phyloP scores from a whole-genome alignment of 1,284 basidiomycete species.

The Ganoderma sp. region DNA sequence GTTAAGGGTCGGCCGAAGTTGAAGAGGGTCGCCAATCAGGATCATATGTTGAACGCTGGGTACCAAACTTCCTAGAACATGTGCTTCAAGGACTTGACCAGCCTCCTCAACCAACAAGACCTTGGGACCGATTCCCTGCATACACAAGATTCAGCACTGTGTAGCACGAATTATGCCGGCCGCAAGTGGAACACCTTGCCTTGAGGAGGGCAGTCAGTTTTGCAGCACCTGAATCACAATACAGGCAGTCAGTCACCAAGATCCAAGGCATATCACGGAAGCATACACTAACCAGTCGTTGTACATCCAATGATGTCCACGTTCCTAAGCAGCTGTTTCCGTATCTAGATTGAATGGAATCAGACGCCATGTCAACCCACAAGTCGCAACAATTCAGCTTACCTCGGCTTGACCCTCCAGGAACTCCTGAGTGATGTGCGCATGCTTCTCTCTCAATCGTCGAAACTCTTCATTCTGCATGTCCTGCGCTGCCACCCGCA shows the following conservation, averaged over 20 bases:
- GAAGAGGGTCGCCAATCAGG: constrained; percentile 48
- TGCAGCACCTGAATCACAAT: constrained; percentile 58
- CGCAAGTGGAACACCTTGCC: constrained; percentile 42
- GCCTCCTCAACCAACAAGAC: constrained; percentile 56
- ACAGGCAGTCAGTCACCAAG: not conserved
- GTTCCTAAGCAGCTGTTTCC: constrained; percentile 54
- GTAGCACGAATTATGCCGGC: not conserved
- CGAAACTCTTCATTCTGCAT: constrained; percentile 47
- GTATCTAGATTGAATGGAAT: constrained; percentile 26
- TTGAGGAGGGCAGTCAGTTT: constrained; percentile 63
- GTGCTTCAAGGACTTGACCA: constrained; percentile 79
- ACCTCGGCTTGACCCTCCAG: constrained; percentile 48
- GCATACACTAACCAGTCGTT: constrained; percentile 56
- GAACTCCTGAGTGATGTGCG: constrained; percentile 37
- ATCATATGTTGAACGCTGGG: constrained; percentile 42
- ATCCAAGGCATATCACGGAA: not conserved
- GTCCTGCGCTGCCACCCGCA: constrained; percentile 37
- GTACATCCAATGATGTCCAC: constrained; percentile 74
- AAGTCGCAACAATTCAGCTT: constrained; percentile 3
- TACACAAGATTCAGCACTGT: not conserved
- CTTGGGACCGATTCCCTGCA: constrained; percentile 44
- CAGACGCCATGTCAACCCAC: not conserved
- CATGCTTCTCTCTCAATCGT: constrained; percentile 42
- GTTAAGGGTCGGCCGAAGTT: constrained; percentile 70
- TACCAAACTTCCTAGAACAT: constrained; percentile 66